phyloP scores from a whole-genome alignment of 805 yeast genomes.

The Yarrowia alimentaria region DNA sequence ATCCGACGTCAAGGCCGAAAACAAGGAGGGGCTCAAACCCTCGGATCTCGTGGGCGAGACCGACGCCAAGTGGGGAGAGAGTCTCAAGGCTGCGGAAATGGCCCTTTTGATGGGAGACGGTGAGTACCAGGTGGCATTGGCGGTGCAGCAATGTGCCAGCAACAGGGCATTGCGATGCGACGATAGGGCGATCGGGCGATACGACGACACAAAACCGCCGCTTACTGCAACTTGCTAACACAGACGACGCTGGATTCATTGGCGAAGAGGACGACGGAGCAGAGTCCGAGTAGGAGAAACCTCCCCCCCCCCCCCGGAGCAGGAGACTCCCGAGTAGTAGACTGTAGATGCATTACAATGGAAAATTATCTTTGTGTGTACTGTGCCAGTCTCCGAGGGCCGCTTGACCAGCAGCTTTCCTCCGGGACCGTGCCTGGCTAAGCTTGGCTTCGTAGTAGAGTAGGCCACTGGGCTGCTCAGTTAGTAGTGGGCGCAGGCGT shows the following conservation, averaged over 20 bases:
- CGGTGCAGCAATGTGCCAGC: too few relatives aligned
- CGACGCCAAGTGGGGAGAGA: conserved; percentile 56
- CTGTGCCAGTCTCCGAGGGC: conserved; percentile 9
- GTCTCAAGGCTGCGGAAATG: conserved; percentile 79
- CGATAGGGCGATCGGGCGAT: too few relatives aligned
- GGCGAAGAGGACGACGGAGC: conserved; percentile 25
- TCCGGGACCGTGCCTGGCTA: background rate
- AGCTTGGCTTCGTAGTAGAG: conserved; percentile 6
- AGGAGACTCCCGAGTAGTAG: conserved; percentile 12
- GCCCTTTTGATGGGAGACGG: conserved; percentile 45
- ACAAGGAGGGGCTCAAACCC: conserved; percentile 68
- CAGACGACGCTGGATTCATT: conserved; percentile 27
- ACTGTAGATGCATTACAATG: conserved; percentile 27
- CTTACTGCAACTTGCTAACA: conserved; percentile 11
- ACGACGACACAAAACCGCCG: too few relatives aligned
- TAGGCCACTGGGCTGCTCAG: too few relatives aligned
- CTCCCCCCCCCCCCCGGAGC: too few relatives aligned
- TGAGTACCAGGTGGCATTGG: too few relatives aligned
- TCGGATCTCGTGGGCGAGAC: conserved; percentile 60
- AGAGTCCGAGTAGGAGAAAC: conserved; percentile 26
- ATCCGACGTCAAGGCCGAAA: conserved; percentile 63
- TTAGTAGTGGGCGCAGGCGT: too few relatives aligned
- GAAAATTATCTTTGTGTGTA: conserved; percentile 5
- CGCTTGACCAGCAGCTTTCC: background rate
- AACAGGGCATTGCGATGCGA: too few relatives aligned